Evolutionary conservation across 495 filamentous ascomycete species (phyloP), one percentile per base, ranked within the genome.

Genomic region (Podospora bellae-mahoneyi): DNA sequence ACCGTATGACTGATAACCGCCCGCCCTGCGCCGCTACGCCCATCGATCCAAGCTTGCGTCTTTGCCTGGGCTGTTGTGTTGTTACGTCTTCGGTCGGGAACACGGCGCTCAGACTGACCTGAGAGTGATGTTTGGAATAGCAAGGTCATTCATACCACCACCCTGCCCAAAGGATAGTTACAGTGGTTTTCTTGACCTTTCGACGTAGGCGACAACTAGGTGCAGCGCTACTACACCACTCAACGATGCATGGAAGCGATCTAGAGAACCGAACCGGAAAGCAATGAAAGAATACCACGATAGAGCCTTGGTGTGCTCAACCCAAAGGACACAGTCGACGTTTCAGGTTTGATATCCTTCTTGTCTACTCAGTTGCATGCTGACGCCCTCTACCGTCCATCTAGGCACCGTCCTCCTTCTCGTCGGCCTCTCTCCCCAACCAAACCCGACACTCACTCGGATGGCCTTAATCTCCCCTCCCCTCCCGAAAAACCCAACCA

Each of bases 251-350:
- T 63, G 2, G 30, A n/a, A 4, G 20, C 19, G 32, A 26, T 28
- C 10, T 34, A 15, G 61, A 63, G 7, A 13, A 27, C 27, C 30
- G 4, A 44, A 44, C 30, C 10, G n/a, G n/a, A 62, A 4, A 68
- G 66, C 28, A 73, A 69, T 60, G 9, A 63, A 2, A 66, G 66
- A 15, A 75, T 67, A 19, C 61, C 76, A 1, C 78, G 87, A 79
- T 92, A 91, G 84, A 92, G 84, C 13, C 81, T 97, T 79, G 94
- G 94, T 54, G 89, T 97, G n/a, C 76, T 97, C 44, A 94, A 93
- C 75, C 92, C 96, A 71, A 85, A 75, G 65, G 78, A 89, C 62
- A 97, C 94, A 0, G 91, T 96, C 54, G 91, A 97, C 80, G 94
- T 98, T 28, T 94, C 94, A 72, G 94, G 94, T 94, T 79, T 67